Conservation (phyloP, 1,284 basidiomycete genomes). For the Ceratobasidium sp. region DNA sequence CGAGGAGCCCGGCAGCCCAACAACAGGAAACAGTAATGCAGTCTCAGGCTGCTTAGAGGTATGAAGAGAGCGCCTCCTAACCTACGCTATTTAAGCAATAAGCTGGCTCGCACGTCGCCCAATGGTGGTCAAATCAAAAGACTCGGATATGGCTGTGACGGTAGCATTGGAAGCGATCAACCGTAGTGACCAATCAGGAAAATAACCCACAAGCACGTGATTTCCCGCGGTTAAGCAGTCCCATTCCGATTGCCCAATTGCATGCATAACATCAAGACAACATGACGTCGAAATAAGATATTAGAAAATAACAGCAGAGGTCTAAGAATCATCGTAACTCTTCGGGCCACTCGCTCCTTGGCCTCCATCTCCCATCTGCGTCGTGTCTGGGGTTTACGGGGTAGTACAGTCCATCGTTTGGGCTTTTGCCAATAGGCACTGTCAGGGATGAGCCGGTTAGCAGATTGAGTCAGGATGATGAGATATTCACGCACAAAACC, state of each 20-base stretch:
- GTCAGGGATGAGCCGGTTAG: constrained; percentile 41
- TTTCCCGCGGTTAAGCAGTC: too few species aligned
- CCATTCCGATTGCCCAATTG: too few species aligned
- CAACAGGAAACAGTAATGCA: neutral
- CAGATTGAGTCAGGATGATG: neutral
- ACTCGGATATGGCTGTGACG: constrained; percentile 2
- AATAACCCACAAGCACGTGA: neutral
- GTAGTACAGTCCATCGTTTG: constrained; percentile 69
- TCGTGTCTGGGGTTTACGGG: constrained; percentile 78
- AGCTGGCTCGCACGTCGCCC: too few species aligned
- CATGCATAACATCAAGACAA: neutral
- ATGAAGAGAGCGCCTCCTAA: neutral
- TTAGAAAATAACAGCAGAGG: neutral
- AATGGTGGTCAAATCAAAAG: neutral
- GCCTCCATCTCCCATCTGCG: constrained; percentile 67
- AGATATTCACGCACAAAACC: constrained; percentile 71
- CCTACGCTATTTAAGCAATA: neutral
- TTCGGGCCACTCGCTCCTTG: constrained; percentile 72
- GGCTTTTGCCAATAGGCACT: constrained; percentile 73
- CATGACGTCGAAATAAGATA: neutral
- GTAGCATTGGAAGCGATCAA: neutral
- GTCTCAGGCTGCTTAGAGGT: neutral
- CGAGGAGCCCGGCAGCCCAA: neutral
- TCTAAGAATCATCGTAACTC: constrained; percentile 57
- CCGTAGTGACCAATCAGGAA: too few species aligned